Conservation (phyloP, 352 stramenopile species). For the Pythium aristosporum region DNA sequence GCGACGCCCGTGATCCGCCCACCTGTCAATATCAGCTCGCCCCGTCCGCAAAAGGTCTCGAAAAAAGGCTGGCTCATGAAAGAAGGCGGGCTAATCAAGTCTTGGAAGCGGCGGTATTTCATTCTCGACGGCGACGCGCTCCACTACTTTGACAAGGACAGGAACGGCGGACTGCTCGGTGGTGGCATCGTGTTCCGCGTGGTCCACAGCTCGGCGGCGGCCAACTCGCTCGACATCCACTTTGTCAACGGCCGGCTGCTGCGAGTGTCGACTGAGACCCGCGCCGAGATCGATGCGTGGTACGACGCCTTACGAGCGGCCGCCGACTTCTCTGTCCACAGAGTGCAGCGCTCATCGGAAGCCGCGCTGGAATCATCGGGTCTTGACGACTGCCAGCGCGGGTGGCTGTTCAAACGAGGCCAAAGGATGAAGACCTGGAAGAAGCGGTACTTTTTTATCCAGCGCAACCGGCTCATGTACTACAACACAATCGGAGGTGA, state of each 20-base stretch:
- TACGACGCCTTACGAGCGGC: conserved; percentile 35
- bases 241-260: conserved; percentile 47
- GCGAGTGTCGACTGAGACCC: conserved; percentile 45
- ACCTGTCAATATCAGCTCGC: conserved; percentile 3
- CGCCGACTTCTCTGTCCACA: conserved; percentile 11
- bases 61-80: conserved; percentile 70
- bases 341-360: neutral
- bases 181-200: conserved; percentile 54
- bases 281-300: conserved; percentile 50
- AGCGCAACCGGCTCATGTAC: conserved; percentile 65
- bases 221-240: conserved; percentile 42
- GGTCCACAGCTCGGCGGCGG: conserved; percentile 29
- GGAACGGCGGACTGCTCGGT: conserved; percentile 34
- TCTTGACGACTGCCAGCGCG: conserved; percentile 17
- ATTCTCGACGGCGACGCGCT: conserved; percentile 49
- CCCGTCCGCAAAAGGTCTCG: neutral
- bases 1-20: conserved; percentile 14
- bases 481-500: conserved; percentile 39
- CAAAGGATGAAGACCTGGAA: conserved; percentile 87
- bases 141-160: conserved; percentile 50
- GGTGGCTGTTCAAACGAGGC: conserved; percentile 82
- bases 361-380: neutral
- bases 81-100: conserved; percentile 39
- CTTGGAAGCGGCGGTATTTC: conserved; percentile 76
- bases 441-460: conserved; percentile 70